Base-by-base conservation (phyloP, 2,329 filamentous ascomycete species). In the Diaporthe citri region DNA sequence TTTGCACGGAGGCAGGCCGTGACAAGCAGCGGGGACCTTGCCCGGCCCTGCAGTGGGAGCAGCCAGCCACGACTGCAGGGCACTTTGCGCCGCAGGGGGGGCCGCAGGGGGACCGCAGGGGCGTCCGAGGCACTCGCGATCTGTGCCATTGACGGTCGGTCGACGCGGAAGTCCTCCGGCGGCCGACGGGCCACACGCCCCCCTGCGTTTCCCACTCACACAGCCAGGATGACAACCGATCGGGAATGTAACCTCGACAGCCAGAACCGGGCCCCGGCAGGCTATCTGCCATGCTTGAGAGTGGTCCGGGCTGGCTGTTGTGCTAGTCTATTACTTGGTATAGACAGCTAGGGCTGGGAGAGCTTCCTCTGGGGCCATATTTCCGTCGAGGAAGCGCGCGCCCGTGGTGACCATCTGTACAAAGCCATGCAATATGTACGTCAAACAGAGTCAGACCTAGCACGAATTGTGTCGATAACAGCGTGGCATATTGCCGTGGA, bases 11-110 rank as follows among this genome's bases (percentile, higher is more conserved):
- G 31, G 22, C 64, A 67, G 43, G 64, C 64, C 64, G 43, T 67
- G 64, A 67, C 64, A 67, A 67, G 64, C 64, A 52, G 64, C 64
- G 64, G 64, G 28, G 64, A 52, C 64, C 64, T 51, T 67, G 64
- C 31, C 64, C 46, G 64, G 64, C 31, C 64, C 46, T 66, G 62
- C 62, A 66, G 43, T 60, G 3, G 2, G 5, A 4, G 7, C 20
- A 41, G 34, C 56, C 20, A 59, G 62, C 62, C 28, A 51, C 43
- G 62, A 17, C 43, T 28, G 43, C 62, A 67, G 59, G n/a, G 57
- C 36, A 41, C 59, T 41, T 28, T 34, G 13, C 62, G 62, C 62
- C 28, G 62, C 62, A 66, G 62, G 62, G 62, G 62, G 55, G 15
- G 3, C 59, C 25, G 25, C 39, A 62, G 39, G 62, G 41, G 20